Percentiles rank a stretch among this genome's conserved stretches.
These are phyloP conservation scores for Somion occarium DNA, from an alignment of 1,284 basidiomycete species.

Conservation along the genomic window DNA sequence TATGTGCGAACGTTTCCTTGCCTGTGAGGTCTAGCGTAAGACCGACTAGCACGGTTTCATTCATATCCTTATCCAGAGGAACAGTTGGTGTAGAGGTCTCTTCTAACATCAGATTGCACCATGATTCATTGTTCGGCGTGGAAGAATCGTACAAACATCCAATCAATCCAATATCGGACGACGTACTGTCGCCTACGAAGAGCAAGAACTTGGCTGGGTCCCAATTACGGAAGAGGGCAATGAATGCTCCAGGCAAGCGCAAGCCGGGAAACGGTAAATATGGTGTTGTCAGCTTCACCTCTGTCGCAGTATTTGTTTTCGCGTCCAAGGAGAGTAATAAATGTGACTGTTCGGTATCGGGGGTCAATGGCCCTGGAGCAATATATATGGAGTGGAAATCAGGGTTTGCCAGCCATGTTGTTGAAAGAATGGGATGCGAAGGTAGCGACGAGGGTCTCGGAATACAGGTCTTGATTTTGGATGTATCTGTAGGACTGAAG, in stretches of 20 bases:
- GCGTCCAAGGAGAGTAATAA: slow-evolving; percentile 58
- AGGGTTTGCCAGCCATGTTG: slow-evolving; percentile 71
- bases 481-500: slow-evolving; percentile 55
- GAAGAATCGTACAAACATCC: slow-evolving; percentile 41
- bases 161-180: slow-evolving; percentile 73
- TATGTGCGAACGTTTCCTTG: slow-evolving; percentile 33
- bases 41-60: slow-evolving; percentile 70
- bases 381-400: slow-evolving; percentile 70
- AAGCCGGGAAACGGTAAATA: slow-evolving; percentile 51
- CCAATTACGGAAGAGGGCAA: slow-evolving; percentile 60
- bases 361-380: slow-evolving; percentile 32
- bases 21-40: slow-evolving; percentile 70
- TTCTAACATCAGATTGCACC: slow-evolving; percentile 72
- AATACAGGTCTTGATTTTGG: slow-evolving; percentile 53
- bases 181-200: slow-evolving; percentile 68
- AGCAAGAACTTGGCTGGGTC: slow-evolving; percentile 56
- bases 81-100: slow-evolving; percentile 66
- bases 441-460: slow-evolving; percentile 47
- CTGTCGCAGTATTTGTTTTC: slow-evolving; percentile 46
- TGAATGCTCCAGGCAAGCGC: slow-evolving; percentile 50
- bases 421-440: slow-evolving; percentile 47
- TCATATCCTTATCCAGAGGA: slow-evolving; percentile 65
- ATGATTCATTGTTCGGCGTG: slow-evolving; percentile 33
- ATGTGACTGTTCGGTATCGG: slow-evolving; percentile 51
- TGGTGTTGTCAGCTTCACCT: slow-evolving; percentile 47